A percentile compares a stretch with the other conserved stretches of the same genome.
phyloP scores from a whole-genome alignment of 2,329 filamentous ascomycete genomes.

The Huntiella decipiens region DNA sequence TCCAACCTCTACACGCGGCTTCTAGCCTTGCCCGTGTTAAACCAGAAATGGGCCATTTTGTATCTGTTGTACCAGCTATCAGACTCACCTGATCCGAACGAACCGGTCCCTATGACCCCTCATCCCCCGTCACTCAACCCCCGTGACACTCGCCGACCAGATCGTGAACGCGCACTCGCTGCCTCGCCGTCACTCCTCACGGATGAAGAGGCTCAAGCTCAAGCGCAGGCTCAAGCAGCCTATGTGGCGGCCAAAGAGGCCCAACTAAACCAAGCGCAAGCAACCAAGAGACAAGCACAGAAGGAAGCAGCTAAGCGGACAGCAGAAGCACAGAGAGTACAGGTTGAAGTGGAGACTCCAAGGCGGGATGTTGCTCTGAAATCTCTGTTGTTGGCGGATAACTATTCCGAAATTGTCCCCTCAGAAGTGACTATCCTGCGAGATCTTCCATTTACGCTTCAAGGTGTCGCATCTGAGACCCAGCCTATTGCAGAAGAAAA shows the following conservation, averaged over 20 bases:
- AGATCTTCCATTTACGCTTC: constrained; percentile 80
- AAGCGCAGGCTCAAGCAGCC: constrained; percentile 23
- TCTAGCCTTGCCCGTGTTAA: constrained; percentile 74
- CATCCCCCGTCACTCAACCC: constrained; percentile 18
- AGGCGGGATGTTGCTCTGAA: constrained; percentile 36
- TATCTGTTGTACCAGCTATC: constrained; percentile 75
- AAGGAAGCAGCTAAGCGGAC: constrained; percentile 19
- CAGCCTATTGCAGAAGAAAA: constrained; percentile 54
- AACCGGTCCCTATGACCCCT: constrained; percentile 28
- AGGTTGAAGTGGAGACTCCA: constrained; percentile 16
- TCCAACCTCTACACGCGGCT: constrained; percentile 80
- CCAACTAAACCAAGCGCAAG: constrained; percentile 16
- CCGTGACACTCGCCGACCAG: constrained; percentile 21
- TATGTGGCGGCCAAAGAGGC: constrained; percentile 23
- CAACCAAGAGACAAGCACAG: constrained; percentile 7
- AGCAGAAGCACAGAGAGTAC: constrained; percentile 11
- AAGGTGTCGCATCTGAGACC: constrained; percentile 76
- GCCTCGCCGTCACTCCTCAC: constrained; percentile 20
- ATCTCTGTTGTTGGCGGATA: constrained; percentile 36
- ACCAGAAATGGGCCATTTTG: constrained; percentile 92
- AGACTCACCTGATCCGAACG: constrained; percentile 41
- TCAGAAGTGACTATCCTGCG: constrained; percentile 48
- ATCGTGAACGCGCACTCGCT: constrained; percentile 20
- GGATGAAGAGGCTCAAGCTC: constrained; percentile 23
- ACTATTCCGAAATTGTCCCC: constrained; percentile 37